Evolutionary conservation across 176 grass and related monocot genomes (phyloP).

Genomic region (Neostapfia colusana): DNA sequence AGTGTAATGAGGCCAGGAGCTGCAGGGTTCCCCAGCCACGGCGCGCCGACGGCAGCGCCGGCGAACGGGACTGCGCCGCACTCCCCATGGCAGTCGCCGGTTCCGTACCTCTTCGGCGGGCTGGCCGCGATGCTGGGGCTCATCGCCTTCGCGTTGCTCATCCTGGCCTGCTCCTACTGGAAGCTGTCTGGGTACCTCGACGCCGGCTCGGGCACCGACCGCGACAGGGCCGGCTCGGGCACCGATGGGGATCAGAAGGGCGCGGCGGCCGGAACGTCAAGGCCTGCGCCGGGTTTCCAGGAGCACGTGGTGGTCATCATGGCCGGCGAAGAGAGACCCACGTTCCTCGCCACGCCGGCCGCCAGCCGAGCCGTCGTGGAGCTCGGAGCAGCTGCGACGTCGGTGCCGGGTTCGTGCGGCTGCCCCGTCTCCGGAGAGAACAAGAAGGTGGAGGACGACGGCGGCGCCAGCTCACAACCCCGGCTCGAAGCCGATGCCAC

Average conservation of each 20-base stretch:
- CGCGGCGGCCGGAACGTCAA: conserved; percentile 11
- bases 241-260: conserved; percentile 32
- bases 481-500: not conserved
- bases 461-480: not conserved
- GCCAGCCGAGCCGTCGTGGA: conserved; percentile 41
- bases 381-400: not conserved
- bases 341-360: conserved; percentile 57
- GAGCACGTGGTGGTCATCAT: conserved; percentile 71
- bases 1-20: conserved; percentile 58
- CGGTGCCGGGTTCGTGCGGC: not conserved
- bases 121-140: conserved; percentile 83
- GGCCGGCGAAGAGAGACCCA: conserved; percentile 68
- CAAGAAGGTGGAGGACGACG: not conserved
- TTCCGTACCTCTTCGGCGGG: conserved; percentile 84
- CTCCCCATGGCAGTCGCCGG: conserved; percentile 80
- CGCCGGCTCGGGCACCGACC: conserved; percentile 7
- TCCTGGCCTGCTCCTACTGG: conserved; percentile 94
- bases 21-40: conserved; percentile 36
- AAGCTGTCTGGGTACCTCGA: conserved; percentile 77
- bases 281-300: conserved; percentile 12
- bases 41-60: conserved; percentile 30
- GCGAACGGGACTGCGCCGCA: conserved; percentile 44
- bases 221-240: conserved; percentile 17
- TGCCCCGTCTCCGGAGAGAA: not conserved
- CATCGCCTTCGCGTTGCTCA: conserved; percentile 83